Conservation (phyloP, 2,329 filamentous ascomycete genomes). For the Pseudogymnoascus destructans region DNA sequence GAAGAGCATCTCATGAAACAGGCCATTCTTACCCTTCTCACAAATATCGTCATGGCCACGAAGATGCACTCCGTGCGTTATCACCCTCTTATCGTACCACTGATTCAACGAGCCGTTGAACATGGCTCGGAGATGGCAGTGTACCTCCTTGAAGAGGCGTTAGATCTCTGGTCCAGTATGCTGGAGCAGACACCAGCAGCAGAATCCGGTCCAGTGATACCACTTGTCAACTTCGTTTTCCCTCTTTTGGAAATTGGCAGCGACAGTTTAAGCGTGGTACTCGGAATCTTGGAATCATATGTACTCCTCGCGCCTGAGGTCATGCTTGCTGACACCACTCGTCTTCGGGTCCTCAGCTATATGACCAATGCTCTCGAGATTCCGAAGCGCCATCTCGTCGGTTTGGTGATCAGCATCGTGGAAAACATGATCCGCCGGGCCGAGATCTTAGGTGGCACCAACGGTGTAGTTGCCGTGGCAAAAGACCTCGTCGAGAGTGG, state of each 20-base stretch:
- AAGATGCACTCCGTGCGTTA: slow-evolving; percentile 65
- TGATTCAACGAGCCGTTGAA: slow-evolving; percentile 69
- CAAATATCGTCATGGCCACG: slow-evolving; percentile 77
- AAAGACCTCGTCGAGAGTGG: slow-evolving; percentile 51
- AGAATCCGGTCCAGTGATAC: slow-evolving; percentile 46
- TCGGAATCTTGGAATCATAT: slow-evolving; percentile 57
- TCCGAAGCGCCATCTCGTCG: slow-evolving; percentile 43
- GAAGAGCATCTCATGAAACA: slow-evolving; percentile 84
- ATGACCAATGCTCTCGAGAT: slow-evolving; percentile 38
- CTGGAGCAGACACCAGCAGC: slow-evolving; percentile 52
- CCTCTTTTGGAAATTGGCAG: slow-evolving; percentile 54
- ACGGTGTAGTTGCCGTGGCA: slow-evolving; percentile 49
- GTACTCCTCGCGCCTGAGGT: slow-evolving; percentile 56
- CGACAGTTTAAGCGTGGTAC: slow-evolving; percentile 46
- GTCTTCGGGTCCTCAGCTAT: slow-evolving; percentile 36
- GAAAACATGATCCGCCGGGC: slow-evolving; percentile 54
- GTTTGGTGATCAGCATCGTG: slow-evolving; percentile 45
- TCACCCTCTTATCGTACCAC: slow-evolving; percentile 65
- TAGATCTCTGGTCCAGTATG: slow-evolving; percentile 78
- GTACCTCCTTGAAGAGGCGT: slow-evolving; percentile 80
- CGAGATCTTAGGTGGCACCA: slow-evolving; percentile 45
- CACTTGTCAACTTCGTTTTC: slow-evolving; percentile 48
- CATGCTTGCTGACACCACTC: slow-evolving; percentile 44
- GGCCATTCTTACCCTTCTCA: slow-evolving; percentile 73
- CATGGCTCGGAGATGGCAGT: slow-evolving; percentile 61